Percentiles rank a stretch among this genome's conserved stretches.
Evolutionary conservation across 1,284 basidiomycete species (phyloP).

Genomic region (Hemileia vastatrix): DNA sequence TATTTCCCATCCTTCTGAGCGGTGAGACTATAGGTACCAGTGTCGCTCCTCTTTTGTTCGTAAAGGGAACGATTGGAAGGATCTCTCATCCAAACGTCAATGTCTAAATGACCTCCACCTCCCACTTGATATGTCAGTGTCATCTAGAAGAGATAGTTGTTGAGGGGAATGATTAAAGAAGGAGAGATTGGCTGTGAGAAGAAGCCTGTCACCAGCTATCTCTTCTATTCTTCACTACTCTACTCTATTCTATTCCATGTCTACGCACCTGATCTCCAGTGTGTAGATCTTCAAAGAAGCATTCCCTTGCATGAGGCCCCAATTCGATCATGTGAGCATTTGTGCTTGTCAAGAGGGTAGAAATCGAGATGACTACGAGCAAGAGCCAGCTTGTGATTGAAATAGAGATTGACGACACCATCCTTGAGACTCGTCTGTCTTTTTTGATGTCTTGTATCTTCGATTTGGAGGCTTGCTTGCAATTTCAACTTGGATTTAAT

Average conservation of each 20-base stretch:
- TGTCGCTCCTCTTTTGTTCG: slow-evolving; percentile 69
- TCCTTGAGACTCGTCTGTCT: too few relatives aligned
- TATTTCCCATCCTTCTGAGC: slow-evolving; percentile 37
- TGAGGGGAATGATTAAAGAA: background rate
- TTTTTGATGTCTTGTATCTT: too few relatives aligned
- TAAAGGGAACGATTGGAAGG: slow-evolving; percentile 52
- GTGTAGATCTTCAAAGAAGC: slow-evolving; percentile 96
- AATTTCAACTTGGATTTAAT: too few relatives aligned
- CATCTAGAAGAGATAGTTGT: slow-evolving; percentile 58
- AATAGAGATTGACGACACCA: too few relatives aligned
- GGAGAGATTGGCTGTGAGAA: background rate
- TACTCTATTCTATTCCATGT: background rate
- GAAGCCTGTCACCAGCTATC: background rate
- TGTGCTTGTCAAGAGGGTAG: too few relatives aligned
- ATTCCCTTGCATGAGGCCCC: slow-evolving; percentile 75
- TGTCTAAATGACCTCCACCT: slow-evolving; percentile 87
- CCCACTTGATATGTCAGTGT: slow-evolving; percentile 98
- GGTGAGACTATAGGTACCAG: slow-evolving; percentile 40
- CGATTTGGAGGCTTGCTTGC: too few relatives aligned
- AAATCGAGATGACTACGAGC: too few relatives aligned
- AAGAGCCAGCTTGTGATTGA: too few relatives aligned
- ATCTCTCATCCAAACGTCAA: slow-evolving; percentile 75
- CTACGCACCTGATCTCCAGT: slow-evolving; percentile 72
- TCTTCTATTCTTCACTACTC: slow-evolving; percentile 12
- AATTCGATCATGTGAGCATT: slow-evolving; percentile 53